These are phyloP conservation scores for Byssoonygena ceratinophila DNA, from an alignment of 2,329 filamentous ascomycete species.

Conservation along the genomic window DNA sequence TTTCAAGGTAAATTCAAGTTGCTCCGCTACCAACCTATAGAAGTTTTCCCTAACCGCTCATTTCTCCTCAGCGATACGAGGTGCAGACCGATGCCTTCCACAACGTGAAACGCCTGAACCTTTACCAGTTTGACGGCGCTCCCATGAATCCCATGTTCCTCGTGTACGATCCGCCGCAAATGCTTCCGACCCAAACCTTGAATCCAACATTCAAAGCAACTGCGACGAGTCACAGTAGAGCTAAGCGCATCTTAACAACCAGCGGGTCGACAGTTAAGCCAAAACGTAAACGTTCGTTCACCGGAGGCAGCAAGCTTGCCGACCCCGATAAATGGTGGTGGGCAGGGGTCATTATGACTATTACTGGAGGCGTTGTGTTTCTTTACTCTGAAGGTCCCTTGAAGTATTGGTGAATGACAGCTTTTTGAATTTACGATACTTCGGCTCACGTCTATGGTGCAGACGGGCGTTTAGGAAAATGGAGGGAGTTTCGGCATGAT, in stretches of 20 bases:
- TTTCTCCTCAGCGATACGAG: slow-evolving; percentile 29
- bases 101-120: slow-evolving; percentile 51
- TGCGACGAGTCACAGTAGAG: slow-evolving; percentile 26
- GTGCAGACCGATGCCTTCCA: slow-evolving; percentile 50
- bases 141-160: slow-evolving; percentile 60
- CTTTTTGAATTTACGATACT: neutral
- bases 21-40: neutral
- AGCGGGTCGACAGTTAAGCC: slow-evolving; percentile 5
- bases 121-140: slow-evolving; percentile 53
- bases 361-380: slow-evolving; percentile 33
- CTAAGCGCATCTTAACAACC: slow-evolving; percentile 24
- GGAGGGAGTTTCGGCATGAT: slow-evolving; percentile 5
- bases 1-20: slow-evolving; percentile 43
- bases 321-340: slow-evolving; percentile 40
- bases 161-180: slow-evolving; percentile 51
- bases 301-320: slow-evolving; percentile 24
- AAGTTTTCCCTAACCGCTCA: neutral
- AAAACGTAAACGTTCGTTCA: slow-evolving; percentile 20
- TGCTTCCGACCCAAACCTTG: slow-evolving; percentile 58
- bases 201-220: slow-evolving; percentile 43
- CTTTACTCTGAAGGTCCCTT: slow-evolving; percentile 19
- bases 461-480: slow-evolving; percentile 5
- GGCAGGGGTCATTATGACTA: slow-evolving; percentile 40
- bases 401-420: neutral
- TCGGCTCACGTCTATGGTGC: neutral